These are phyloP conservation scores for Phytophthora citricola DNA, from an alignment of 352 stramenopile genomes.

Conservation along the genomic window DNA sequence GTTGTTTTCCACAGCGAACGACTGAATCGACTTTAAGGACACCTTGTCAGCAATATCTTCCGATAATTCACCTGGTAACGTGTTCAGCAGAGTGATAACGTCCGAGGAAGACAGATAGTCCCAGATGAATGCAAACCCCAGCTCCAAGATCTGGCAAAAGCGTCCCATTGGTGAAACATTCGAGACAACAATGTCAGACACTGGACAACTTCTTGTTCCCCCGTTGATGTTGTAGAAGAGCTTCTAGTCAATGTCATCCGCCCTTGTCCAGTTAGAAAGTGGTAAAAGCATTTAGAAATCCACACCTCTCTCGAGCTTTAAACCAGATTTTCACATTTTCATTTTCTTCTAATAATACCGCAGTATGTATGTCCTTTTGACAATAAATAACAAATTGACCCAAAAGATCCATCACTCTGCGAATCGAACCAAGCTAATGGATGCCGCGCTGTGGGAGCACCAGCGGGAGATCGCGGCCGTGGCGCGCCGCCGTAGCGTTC, in stretches of 20 bases:
- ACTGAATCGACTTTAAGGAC: constrained; percentile 1
- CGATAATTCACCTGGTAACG: background rate
- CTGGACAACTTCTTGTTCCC: background rate
- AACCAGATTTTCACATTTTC: too few species aligned
- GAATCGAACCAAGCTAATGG: constrained; percentile 26
- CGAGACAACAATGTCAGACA: background rate
- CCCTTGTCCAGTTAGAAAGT: too few species aligned
- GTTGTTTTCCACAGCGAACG: constrained; percentile 11
- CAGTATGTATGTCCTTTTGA: too few species aligned
- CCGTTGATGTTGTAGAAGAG: too few species aligned
- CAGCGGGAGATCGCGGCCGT: constrained; percentile 78
- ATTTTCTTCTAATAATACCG: too few species aligned
- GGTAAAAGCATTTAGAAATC: too few species aligned
- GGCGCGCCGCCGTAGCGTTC: constrained; percentile 60
- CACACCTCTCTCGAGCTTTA: too few species aligned
- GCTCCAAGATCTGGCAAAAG: constrained; percentile 7
- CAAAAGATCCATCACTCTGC: constrained; percentile 18
- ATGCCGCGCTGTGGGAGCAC: constrained; percentile 57
- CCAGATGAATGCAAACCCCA: background rate
- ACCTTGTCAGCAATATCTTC: background rate
- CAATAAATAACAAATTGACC: too few species aligned
- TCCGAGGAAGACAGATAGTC: constrained; percentile 5
- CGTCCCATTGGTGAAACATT: background rate
- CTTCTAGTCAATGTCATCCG: too few species aligned
- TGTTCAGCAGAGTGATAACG: constrained; percentile 1